phyloP scores from a whole-genome alignment of 768 basidiomycete species.

The Russula dissimulans region DNA sequence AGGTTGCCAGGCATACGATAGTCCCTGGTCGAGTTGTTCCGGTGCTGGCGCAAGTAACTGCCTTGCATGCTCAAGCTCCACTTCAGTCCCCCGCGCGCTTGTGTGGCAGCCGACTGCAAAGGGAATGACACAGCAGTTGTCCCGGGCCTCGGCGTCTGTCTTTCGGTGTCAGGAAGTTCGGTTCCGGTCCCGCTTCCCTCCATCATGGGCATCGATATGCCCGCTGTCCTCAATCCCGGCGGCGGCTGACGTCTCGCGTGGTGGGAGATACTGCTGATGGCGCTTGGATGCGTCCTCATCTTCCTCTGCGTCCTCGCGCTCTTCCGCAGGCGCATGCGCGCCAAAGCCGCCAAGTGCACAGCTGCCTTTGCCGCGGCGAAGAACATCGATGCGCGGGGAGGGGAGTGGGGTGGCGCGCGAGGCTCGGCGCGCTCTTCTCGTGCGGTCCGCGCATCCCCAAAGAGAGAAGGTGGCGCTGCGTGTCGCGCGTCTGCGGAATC shows the following conservation, averaged over 20 bases:
- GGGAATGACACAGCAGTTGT: slow-evolving; percentile 45
- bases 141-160: slow-evolving; percentile 66
- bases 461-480: slow-evolving; percentile 19
- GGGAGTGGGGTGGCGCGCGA: slow-evolving; percentile 42
- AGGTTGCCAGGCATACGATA: slow-evolving; percentile 64
- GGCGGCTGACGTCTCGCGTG: slow-evolving; percentile 41
- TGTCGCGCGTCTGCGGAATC: slow-evolving; percentile 37
- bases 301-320: slow-evolving; percentile 34
- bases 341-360: slow-evolving; percentile 58
- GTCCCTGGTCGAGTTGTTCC: slow-evolving; percentile 70
- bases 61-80: slow-evolving; percentile 61
- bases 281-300: slow-evolving; percentile 56
- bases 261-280: slow-evolving; percentile 85
- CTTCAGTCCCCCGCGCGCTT: slow-evolving; percentile 51
- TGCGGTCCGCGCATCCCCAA: slow-evolving; percentile 23
- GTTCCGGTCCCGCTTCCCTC: slow-evolving; percentile 38
- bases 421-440: slow-evolving; percentile 47
- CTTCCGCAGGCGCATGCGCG: slow-evolving; percentile 64
- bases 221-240: slow-evolving; percentile 23
- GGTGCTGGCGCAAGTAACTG: slow-evolving; percentile 59
- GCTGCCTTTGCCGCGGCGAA: slow-evolving; percentile 54
- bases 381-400: slow-evolving; percentile 36
- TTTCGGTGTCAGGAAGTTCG: slow-evolving; percentile 43
- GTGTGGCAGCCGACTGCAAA: slow-evolving; percentile 50
- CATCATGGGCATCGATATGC: slow-evolving; percentile 48